A percentile compares a stretch with the other conserved stretches of the same genome.
Evolutionary conservation across 1,139 yeast species (phyloP).

Genomic region (Fermentozyma sake): DNA sequence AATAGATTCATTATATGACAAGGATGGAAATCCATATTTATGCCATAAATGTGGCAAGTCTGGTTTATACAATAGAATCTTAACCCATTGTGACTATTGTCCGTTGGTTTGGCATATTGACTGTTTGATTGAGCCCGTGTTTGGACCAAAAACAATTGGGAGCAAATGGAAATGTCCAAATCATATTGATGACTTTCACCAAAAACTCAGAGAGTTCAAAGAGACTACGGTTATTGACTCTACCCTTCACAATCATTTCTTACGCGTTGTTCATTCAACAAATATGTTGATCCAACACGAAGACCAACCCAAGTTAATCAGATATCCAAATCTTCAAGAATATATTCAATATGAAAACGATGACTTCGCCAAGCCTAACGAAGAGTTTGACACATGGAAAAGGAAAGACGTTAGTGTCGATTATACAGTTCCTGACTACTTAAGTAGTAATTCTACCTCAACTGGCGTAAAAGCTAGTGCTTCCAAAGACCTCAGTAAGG

Average conservation of each 20-base stretch:
- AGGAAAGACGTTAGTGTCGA: constrained; percentile 13
- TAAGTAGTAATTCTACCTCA: constrained; percentile 29
- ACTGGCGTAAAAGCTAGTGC: constrained; percentile 46
- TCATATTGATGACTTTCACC: constrained; percentile 61
- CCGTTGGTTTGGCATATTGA: constrained; percentile 88
- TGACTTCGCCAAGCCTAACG: constrained; percentile 15
- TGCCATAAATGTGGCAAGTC: constrained; percentile 77
- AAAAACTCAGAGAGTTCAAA: constrained; percentile 45
- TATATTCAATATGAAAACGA: constrained; percentile 27
- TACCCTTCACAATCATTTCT: constrained; percentile 31
- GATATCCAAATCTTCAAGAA: constrained; percentile 24
- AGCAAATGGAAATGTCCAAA: constrained; percentile 93
- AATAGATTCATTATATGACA: constrained; percentile 61
- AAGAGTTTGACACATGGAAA: constrained; percentile 26
- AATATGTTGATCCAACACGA: constrained; percentile 65
- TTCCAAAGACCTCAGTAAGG: constrained; percentile 29
- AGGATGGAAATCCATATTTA: constrained; percentile 56
- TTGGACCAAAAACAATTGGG: constrained; percentile 72
- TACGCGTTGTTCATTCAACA: constrained; percentile 33
- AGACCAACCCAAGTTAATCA: constrained; percentile 48
- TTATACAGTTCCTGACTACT: constrained; percentile 43
- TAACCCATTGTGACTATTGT: constrained; percentile 84
- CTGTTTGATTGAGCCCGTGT: constrained; percentile 74
- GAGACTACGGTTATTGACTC: constrained; percentile 54
- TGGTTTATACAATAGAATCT: constrained; percentile 49